Percentiles rank a stretch among this genome's conserved stretches.
These are phyloP conservation scores for Herpotrichia juniperi DNA, from an alignment of 2,329 filamentous ascomycete species.

Conservation along the genomic window DNA sequence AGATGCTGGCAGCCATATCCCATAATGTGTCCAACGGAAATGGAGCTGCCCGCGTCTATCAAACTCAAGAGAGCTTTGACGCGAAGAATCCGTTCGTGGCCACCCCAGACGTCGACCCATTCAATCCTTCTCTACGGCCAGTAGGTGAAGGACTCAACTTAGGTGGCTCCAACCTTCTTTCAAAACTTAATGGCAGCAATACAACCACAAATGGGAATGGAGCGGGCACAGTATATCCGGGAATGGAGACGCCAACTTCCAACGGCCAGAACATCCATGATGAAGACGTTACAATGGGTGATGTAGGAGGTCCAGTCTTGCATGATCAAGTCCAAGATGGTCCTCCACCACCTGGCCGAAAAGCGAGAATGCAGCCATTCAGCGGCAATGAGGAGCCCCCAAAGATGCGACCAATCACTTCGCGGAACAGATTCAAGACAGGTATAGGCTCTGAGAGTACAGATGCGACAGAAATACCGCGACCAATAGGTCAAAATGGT, in stretches of 20 bases:
- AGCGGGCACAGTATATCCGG: slow-evolving; percentile 23
- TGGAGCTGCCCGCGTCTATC: slow-evolving; percentile 7
- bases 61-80: slow-evolving; percentile 26
- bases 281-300: slow-evolving; percentile 52
- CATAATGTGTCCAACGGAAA: slow-evolving; percentile 31
- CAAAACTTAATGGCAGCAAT: slow-evolving; percentile 52
- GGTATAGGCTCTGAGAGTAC: slow-evolving; percentile 44
- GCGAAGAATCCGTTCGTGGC: slow-evolving; percentile 35
- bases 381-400: slow-evolving; percentile 43
- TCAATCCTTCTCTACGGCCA: slow-evolving; percentile 45
- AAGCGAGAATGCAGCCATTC: slow-evolving; percentile 43
- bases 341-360: slow-evolving; percentile 55
- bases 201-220: slow-evolving; percentile 27
- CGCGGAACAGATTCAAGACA: slow-evolving; percentile 45
- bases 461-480: slow-evolving; percentile 45
- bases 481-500: slow-evolving; percentile 56
- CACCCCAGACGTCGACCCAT: slow-evolving; percentile 52
- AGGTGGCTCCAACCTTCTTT: slow-evolving; percentile 46
- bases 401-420: slow-evolving; percentile 47
- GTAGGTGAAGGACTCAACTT: slow-evolving; percentile 43
- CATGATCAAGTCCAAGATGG: slow-evolving; percentile 47
- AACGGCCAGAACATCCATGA: slow-evolving; percentile 48
- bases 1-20: slow-evolving; percentile 61
- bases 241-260: slow-evolving; percentile 56
- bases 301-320: slow-evolving; percentile 40